Evolutionary conservation across 2,329 filamentous ascomycete genomes (phyloP), one percentile per base, ranked within the genome.

Genomic region (Colletotrichum truncatum): DNA sequence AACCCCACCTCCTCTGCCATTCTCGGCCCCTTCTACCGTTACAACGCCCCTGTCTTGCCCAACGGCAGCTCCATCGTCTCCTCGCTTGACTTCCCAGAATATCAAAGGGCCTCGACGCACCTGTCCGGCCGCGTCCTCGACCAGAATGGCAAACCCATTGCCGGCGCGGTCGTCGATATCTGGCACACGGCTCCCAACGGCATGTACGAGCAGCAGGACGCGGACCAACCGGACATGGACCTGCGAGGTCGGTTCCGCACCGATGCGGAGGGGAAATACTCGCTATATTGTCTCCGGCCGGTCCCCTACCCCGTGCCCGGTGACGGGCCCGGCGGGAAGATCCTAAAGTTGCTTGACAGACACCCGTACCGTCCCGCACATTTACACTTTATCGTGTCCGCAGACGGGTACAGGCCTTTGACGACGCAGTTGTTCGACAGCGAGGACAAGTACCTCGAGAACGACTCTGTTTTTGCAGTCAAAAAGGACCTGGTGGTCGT

Each of bases 171-270:
- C 16, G 78, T 91, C 21, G 88, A 91, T 72, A 81, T 90, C 26
- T 91, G 88, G 88, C 86, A 91, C 70, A 85, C 87, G 1, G 86
- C 85, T 4, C 87, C 88, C 6, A 90, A 91, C 68, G 80, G 81
- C 8, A 72, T 83, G 72, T 90, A 91, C 69, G 91, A 93, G 79
- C 91, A 93, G 77, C 91, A 94, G 77, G 91, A 94, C 69, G 80
- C 85, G 0, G 78, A 86, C 2, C 91, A 94, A 78, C 82, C 85
- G 6, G 91, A 94, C 61, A 88, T 89, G 77, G 94, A 94, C 74
- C 82, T 94, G 21, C 85, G 92, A 4, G 92, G 92, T 6, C 87
- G 88, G 46, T 93, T 94, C 73, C 84, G 80, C 53, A 93, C 91
- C 1, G 89, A 91, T 67, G 80, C 79, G 6, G 80, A 90, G 18